phyloP scores from a whole-genome alignment of 1,284 basidiomycete genomes.

The Leccinum cinnamomeum region DNA sequence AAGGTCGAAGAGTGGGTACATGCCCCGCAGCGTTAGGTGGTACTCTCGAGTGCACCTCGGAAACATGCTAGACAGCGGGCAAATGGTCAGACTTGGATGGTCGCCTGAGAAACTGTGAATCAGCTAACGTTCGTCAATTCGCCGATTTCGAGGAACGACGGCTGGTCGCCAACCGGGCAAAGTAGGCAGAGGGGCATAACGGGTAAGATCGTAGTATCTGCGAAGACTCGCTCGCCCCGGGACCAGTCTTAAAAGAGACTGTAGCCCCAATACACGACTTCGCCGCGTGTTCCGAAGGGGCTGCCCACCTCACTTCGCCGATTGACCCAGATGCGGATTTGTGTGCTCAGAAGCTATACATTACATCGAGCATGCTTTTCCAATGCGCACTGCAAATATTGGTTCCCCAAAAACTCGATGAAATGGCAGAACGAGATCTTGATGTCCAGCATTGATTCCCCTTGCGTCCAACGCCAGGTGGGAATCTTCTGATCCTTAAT shows the following conservation, averaged over 20 bases:
- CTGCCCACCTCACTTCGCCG: constrained; percentile 31
- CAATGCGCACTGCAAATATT: constrained; percentile 22
- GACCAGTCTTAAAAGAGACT: constrained; percentile 34
- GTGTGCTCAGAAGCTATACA: constrained; percentile 25
- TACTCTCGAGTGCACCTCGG: constrained; percentile 17
- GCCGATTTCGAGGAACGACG: constrained; percentile 21
- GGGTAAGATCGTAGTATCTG: constrained; percentile 20
- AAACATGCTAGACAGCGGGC: constrained; percentile 26
- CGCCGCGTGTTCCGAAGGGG: constrained; percentile 32
- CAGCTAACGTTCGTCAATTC: constrained; percentile 24
- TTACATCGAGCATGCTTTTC: constrained; percentile 28
- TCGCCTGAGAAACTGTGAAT: not conserved
- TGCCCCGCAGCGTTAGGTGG: constrained; percentile 1
- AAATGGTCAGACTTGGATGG: constrained; percentile 11
- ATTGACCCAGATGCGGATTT: constrained; percentile 23
- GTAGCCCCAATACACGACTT: constrained; percentile 36
- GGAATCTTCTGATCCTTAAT: constrained; percentile 27
- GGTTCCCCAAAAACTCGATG: constrained; percentile 8
- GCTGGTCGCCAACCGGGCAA: constrained; percentile 28
- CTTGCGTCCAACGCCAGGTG: constrained; percentile 16
- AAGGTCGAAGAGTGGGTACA: constrained; percentile 3
- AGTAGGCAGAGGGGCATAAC: constrained; percentile 32
- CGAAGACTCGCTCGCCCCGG: constrained; percentile 15
- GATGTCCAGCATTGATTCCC: not conserved
- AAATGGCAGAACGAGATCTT: constrained; percentile 3